These are phyloP conservation scores for Oryza longistaminata DNA, from an alignment of 176 grass and related monocot species.

Conservation along the genomic window DNA sequence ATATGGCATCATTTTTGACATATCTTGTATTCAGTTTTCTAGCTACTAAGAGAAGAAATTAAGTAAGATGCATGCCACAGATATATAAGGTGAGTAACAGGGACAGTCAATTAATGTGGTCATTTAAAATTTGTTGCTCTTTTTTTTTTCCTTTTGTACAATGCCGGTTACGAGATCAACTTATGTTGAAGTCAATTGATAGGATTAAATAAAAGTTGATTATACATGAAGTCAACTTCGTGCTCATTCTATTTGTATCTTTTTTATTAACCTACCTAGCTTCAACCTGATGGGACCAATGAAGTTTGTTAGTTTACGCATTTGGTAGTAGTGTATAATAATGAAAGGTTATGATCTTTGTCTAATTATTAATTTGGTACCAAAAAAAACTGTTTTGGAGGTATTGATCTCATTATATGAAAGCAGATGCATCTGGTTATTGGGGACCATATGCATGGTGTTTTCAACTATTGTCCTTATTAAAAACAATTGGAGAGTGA, in stretches of 20 bases:
- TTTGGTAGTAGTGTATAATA: slow-evolving; percentile 3
- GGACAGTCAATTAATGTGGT: neutral
- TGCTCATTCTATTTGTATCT: neutral
- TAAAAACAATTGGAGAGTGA: slow-evolving; percentile 6
- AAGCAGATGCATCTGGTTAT: slow-evolving; percentile 22
- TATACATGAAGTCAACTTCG: slow-evolving; percentile 13
- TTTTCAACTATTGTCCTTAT: slow-evolving; percentile 24
- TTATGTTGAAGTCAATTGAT: slow-evolving; percentile 15
- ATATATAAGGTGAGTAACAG: neutral
- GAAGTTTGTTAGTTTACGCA: slow-evolving; percentile 21
- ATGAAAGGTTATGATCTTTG: slow-evolving; percentile 20
- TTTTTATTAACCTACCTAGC: slow-evolving; percentile 2
- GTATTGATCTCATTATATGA: slow-evolving; percentile 16
- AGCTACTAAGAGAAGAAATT: neutral
- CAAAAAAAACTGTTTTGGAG: neutral
- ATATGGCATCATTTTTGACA: neutral
- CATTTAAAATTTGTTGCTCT: slow-evolving; percentile 3
- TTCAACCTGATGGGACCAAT: slow-evolving; percentile 22
- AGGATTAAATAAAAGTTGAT: slow-evolving; percentile 5
- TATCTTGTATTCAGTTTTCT: neutral
- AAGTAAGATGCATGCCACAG: neutral
- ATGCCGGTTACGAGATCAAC: neutral
- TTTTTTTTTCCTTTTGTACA: neutral
- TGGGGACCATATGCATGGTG: slow-evolving; percentile 33
- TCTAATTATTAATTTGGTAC: slow-evolving; percentile 1